Conservation (phyloP, 208 protist genomes). For the Acanthamoeba royreba region DNA sequence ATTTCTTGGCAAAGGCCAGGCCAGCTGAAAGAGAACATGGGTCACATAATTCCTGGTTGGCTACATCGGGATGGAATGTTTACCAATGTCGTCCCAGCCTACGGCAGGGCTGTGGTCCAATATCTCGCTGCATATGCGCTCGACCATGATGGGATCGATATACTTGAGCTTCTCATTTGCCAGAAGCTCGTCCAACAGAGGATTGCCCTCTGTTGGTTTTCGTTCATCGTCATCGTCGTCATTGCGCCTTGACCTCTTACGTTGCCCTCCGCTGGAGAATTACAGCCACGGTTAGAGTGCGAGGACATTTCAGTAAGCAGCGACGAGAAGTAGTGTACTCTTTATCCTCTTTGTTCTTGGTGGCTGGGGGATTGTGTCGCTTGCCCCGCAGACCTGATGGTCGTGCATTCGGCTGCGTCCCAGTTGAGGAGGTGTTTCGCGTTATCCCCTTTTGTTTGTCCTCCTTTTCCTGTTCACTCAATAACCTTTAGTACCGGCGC, state of each 20-base stretch:
- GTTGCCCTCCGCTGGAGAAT: not conserved
- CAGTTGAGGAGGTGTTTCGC: not conserved
- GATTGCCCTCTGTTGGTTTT: not conserved
- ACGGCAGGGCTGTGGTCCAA: conserved; percentile 19
- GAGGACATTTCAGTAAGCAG: not conserved
- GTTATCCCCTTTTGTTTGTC: not conserved
- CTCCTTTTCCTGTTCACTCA: not conserved
- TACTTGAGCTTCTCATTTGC: conserved; percentile 31
- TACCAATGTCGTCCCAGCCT: conserved; percentile 17
- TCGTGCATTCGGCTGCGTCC: not conserved
- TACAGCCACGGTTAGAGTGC: not conserved
- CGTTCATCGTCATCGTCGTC: not conserved
- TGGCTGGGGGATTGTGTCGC: not conserved
- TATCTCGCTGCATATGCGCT: conserved; percentile 16
- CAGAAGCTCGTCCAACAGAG: not conserved
- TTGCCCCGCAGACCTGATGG: not conserved
- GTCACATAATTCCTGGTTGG: not conserved
- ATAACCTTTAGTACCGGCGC: too few relatives aligned
- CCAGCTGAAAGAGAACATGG: conserved; percentile 54
- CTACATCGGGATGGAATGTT: not conserved
- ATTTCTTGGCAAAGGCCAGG: conserved; percentile 76
- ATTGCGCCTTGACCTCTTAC: not conserved
- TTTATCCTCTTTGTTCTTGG: not conserved
- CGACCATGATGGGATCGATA: conserved; percentile 36
- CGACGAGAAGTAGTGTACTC: too few relatives aligned